These are phyloP conservation scores for Pterula multifida DNA, from an alignment of 1,284 basidiomycete species.

Conservation along the genomic window DNA sequence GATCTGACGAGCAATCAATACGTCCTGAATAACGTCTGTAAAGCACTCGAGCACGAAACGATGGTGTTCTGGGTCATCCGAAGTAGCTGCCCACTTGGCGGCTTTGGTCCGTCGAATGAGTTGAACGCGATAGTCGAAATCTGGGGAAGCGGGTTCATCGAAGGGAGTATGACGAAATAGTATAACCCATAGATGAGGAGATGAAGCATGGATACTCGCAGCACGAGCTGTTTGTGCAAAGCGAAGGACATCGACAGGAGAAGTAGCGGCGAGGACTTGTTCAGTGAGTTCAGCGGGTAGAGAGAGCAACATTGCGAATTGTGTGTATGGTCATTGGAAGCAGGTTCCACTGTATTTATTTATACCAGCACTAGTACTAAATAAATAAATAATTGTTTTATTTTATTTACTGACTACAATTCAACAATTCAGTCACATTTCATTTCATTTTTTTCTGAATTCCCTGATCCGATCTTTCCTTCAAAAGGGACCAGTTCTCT, in stretches of 20 bases:
- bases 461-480: not conserved
- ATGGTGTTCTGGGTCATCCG: slow-evolving; percentile 17
- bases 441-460: too few relatives aligned
- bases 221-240: slow-evolving; percentile 41
- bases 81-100: slow-evolving; percentile 17
- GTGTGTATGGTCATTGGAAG: not conserved
- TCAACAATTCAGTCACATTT: too few relatives aligned
- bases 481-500: too few relatives aligned
- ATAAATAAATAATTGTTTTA: not conserved
- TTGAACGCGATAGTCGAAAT: slow-evolving; percentile 6
- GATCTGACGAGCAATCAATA: slow-evolving; percentile 20
- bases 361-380: not conserved
- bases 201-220: slow-evolving; percentile 35
- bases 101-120: slow-evolving; percentile 24
- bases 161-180: slow-evolving; percentile 54
- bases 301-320: slow-evolving; percentile 5
- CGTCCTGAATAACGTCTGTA: slow-evolving; percentile 27
- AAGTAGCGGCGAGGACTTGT: slow-evolving; percentile 38
- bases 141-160: slow-evolving; percentile 29
- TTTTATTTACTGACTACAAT: not conserved
- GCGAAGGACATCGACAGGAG: slow-evolving; percentile 39
- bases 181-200: slow-evolving; percentile 38
- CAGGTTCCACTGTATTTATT: not conserved
- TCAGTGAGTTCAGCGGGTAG: slow-evolving; percentile 48
- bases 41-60: slow-evolving; percentile 28